Conservation (phyloP, 78 protist species). For the Dictyostelium citrinum region DNA sequence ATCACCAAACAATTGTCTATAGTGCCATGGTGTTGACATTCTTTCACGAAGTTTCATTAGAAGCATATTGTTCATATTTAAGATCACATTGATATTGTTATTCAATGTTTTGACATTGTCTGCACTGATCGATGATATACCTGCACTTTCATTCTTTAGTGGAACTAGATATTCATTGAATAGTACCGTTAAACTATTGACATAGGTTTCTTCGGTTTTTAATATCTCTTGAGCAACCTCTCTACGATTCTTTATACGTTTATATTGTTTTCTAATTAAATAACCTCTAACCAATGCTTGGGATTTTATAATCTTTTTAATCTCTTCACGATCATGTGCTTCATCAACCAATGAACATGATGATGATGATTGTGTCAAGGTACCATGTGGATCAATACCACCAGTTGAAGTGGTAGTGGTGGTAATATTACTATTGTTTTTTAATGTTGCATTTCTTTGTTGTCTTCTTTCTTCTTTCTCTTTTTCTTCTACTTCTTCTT, state of each 20-base stretch:
- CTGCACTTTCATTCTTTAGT: slow-evolving; percentile 5
- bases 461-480: slow-evolving; percentile 52
- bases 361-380: slow-evolving; percentile 34
- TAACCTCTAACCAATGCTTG: slow-evolving; percentile 39
- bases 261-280: slow-evolving; percentile 22
- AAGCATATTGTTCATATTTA: slow-evolving; percentile 52
- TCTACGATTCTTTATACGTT: slow-evolving; percentile 28
- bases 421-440: background rate
- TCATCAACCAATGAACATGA: slow-evolving; percentile 58
- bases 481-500: slow-evolving; percentile 61
- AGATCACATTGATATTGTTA: slow-evolving; percentile 63
- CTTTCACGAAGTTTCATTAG: slow-evolving; percentile 21
- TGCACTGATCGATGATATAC: background rate
- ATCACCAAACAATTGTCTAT: slow-evolving; percentile 51
- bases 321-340: slow-evolving; percentile 59
- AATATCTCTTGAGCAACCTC: slow-evolving; percentile 44
- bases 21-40: slow-evolving; percentile 60
- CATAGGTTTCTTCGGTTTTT: slow-evolving; percentile 44
- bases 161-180: slow-evolving; percentile 38
- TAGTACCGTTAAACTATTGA: background rate
- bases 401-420: background rate
- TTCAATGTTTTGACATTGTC: slow-evolving; percentile 58
- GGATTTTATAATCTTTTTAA: slow-evolving; percentile 22
- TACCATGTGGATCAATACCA: background rate
- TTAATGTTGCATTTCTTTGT: background rate